Base-by-base conservation (phyloP, 1,284 basidiomycete species). In the Phylloboletellus chloephorus region DNA sequence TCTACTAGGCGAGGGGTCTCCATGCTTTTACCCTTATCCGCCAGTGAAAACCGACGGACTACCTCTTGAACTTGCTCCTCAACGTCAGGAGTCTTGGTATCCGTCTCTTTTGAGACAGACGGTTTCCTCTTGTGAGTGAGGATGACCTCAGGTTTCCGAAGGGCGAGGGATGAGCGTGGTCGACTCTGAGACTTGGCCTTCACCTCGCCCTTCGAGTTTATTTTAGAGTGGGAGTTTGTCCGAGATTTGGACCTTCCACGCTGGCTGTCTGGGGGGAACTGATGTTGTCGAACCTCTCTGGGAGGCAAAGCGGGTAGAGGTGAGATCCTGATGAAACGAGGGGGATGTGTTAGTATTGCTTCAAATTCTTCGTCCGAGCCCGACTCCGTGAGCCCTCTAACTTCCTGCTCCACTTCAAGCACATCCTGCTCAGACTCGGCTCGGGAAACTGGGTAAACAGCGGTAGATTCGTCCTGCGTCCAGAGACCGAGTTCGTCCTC, bases 401-500 rank as follows among this genome's bases (percentile, higher is more conserved):
- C 51, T 12, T 64, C 61, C 8, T 19, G 44, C 13, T 58, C 56
- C 13, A 41, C 48, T 13, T 48, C 24, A 8, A 11, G 35, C 12
- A 25, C 37, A 23, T 47, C 46, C 16, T 42, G 40, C 29, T 58
- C 48, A 17, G 53, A 39, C 16, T 45, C 47, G 9, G 26, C 45
- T 20, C 41, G 49, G 7, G 44, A 23, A 20, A 59, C 47, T 26
- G 52, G 53, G 15, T 60, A 55, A 12, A 64, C 39, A 22, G 57
- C 54, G 21, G 59, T 62, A 7, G 66, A 58, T 40, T 72, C 66
- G 49, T 70, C 69, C 21, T 57, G 53, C 9, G 60, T 59, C 67
- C 68, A 73, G 19, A 51, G 46, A 4, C 63, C 70, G 15, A 74
- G 52, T 44, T 75, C 72, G 40, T 73, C 72, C 21, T 74, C 72